phyloP scores from a whole-genome alignment of 441 rosid genomes.

The Cnidoscolus chayamansa region DNA sequence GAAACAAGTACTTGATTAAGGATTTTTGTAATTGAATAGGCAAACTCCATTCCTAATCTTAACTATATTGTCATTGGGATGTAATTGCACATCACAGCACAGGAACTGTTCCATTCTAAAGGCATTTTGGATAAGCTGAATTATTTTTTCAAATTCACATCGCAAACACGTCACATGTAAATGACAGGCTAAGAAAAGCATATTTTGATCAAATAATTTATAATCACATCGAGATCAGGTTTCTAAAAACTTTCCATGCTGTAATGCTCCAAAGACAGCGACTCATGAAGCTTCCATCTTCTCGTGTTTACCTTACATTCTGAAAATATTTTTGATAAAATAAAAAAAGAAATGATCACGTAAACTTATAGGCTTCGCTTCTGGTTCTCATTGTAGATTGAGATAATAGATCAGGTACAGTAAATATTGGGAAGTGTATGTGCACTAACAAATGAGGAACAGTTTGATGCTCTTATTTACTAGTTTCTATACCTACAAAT shows the following conservation, averaged over 20 bases:
- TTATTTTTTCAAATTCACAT: background rate
- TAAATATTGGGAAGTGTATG: background rate
- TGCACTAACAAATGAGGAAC: background rate
- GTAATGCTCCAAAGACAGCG: background rate
- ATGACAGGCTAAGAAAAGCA: background rate
- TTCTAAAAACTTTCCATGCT: background rate
- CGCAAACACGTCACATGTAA: background rate
- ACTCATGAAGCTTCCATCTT: background rate
- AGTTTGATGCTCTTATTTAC: background rate
- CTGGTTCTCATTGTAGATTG: background rate
- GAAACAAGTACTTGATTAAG: background rate
- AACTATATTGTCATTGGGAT: background rate
- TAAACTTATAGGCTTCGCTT: background rate
- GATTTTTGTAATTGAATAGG: background rate
- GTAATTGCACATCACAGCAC: background rate
- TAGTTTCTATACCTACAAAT: background rate
- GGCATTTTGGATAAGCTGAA: background rate
- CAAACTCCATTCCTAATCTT: background rate
- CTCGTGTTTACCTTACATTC: background rate
- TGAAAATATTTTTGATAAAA: background rate
- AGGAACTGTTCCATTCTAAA: constrained; percentile 1
- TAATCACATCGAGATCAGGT: background rate
- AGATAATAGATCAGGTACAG: background rate
- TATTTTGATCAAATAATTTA: background rate
- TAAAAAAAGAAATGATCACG: background rate